A percentile compares a stretch with the other conserved stretches of the same genome.
Conservation (phyloP, 73 alveolate species). For the Tetrahymena malaccensis region DNA sequence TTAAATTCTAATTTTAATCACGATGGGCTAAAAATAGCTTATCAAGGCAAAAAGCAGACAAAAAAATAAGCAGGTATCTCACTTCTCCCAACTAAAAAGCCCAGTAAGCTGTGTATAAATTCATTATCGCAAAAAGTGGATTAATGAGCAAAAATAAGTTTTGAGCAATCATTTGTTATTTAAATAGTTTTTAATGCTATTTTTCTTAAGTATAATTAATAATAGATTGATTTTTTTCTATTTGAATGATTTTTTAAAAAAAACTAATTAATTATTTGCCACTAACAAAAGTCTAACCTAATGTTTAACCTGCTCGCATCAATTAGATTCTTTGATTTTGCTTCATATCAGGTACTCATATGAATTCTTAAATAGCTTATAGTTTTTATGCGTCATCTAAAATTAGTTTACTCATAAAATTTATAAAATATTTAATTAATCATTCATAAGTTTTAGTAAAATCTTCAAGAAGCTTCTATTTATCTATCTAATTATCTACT, state of each 20-base stretch:
- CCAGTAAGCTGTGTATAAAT: not conserved
- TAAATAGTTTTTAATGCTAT: not conserved
- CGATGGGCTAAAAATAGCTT: not conserved
- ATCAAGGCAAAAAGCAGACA: not conserved
- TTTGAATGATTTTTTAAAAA: too few relatives aligned
- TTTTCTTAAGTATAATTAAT: not conserved
- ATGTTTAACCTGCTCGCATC: not conserved
- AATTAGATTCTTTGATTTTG: too few relatives aligned
- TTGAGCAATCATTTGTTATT: not conserved
- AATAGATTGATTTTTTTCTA: not conserved
- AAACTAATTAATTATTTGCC: not conserved
- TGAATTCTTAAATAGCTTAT: not conserved
- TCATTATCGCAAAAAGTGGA: not conserved
- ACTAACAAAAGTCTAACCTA: not conserved
- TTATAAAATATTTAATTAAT: too few relatives aligned
- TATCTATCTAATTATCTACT: too few relatives aligned
- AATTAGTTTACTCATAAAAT: not conserved
- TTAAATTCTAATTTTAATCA: not conserved
- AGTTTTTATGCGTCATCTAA: not conserved
- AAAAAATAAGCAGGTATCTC: not conserved
- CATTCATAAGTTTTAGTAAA: too few relatives aligned
- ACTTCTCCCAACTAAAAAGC: not conserved
- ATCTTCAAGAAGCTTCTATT: not conserved
- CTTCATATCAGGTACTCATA: too few relatives aligned
- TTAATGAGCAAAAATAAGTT: not conserved